Percentiles rank a stretch among this genome's conserved stretches.
Evolutionary conservation across 352 stramenopile genomes (phyloP).

Genomic region (Albugo laibachii): DNA sequence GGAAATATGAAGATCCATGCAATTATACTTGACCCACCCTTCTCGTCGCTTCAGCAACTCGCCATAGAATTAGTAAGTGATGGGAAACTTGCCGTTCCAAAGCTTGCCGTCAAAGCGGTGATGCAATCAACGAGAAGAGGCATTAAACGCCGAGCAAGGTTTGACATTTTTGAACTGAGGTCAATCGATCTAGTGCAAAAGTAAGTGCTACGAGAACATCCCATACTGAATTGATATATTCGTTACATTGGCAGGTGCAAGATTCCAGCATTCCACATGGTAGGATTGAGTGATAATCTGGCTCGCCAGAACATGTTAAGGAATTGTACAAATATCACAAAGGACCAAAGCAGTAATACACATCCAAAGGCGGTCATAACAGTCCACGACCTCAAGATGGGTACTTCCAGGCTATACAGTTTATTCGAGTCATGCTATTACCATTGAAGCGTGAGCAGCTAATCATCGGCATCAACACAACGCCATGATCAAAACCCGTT

Average conservation of each 20-base stretch:
- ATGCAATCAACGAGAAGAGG: conserved; percentile 55
- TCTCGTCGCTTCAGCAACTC: conserved; percentile 49
- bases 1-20: conserved; percentile 52
- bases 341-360: conserved; percentile 56
- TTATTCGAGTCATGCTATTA: conserved; percentile 56
- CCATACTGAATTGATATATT: conserved; percentile 1
- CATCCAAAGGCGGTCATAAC: conserved; percentile 63
- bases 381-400: conserved; percentile 49
- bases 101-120: conserved; percentile 62
- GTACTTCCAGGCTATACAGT: conserved; percentile 59
- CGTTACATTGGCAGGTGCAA: conserved; percentile 10
- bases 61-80: conserved; percentile 60
- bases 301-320: conserved; percentile 59
- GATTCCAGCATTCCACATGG: conserved; percentile 54
- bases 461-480: conserved; percentile 6
- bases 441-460: conserved; percentile 24
- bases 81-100: conserved; percentile 56
- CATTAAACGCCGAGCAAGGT: conserved; percentile 62
- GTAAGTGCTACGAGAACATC: conserved; percentile 9
- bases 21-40: conserved; percentile 67
- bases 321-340: conserved; percentile 53
- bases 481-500: conserved; percentile 23
- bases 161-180: conserved; percentile 78
- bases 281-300: conserved; percentile 54
- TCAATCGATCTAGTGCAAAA: conserved; percentile 53